These are phyloP conservation scores for Colletotrichum chlorophyti DNA, from an alignment of 2,329 filamentous ascomycete genomes.

Conservation along the genomic window DNA sequence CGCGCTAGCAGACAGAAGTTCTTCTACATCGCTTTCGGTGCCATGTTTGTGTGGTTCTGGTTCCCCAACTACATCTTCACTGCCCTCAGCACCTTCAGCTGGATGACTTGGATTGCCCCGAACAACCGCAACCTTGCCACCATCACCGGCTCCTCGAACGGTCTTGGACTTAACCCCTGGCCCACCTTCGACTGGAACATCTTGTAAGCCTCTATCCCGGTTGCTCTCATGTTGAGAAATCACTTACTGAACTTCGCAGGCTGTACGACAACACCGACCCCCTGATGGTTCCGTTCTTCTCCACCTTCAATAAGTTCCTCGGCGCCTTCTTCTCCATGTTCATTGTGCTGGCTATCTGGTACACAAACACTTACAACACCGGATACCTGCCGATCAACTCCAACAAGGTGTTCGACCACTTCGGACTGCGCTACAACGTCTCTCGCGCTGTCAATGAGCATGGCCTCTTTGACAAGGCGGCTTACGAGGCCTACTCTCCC, in stretches of 20 bases:
- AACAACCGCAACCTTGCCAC: conserved; percentile 37
- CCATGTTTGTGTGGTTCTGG: conserved; percentile 57
- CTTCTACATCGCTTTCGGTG: conserved; percentile 45
- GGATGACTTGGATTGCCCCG: conserved; percentile 54
- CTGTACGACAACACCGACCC: conserved; percentile 40
- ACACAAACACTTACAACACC: conserved; percentile 63
- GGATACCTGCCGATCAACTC: conserved; percentile 61
- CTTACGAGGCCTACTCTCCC: conserved; percentile 58
- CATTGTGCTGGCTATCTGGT: conserved; percentile 64
- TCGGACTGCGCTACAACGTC: conserved; percentile 54
- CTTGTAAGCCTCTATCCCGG: conserved; percentile 4
- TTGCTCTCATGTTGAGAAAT: too few relatives aligned
- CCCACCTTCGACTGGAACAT: conserved; percentile 41
- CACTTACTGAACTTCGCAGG: not conserved
- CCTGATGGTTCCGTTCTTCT: conserved; percentile 60
- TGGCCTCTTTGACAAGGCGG: conserved; percentile 51
- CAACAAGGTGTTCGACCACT: conserved; percentile 58
- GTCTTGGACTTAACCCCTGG: conserved; percentile 38
- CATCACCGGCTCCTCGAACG: conserved; percentile 37
- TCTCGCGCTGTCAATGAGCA: conserved; percentile 47
- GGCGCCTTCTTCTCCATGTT: conserved; percentile 62
- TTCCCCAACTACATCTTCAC: conserved; percentile 54
- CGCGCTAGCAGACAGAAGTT: conserved; percentile 46
- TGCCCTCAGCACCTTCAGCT: conserved; percentile 50
- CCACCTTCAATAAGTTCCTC: conserved; percentile 67